These are phyloP conservation scores for Calonectria hawksworthii DNA, from an alignment of 2,329 filamentous ascomycete genomes.

Conservation along the genomic window DNA sequence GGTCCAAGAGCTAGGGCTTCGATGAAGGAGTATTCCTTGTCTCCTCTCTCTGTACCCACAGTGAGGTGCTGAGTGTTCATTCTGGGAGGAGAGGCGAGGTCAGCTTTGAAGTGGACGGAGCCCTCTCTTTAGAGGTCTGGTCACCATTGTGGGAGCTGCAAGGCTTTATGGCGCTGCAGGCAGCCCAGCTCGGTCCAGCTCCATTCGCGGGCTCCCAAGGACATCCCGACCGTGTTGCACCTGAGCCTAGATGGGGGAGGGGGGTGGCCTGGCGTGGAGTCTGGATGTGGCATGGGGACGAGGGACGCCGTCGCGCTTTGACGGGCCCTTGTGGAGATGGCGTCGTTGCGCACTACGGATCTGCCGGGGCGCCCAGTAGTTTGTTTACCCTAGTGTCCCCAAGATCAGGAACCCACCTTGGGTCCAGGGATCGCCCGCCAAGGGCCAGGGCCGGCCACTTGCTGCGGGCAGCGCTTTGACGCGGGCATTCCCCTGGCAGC, in stretches of 20 bases:
- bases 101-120: constrained; percentile 30
- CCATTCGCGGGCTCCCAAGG: neutral
- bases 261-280: neutral
- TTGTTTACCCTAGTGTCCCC: constrained; percentile 13
- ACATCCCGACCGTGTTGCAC: constrained; percentile 23
- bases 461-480: constrained; percentile 39
- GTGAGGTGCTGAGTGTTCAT: constrained; percentile 41
- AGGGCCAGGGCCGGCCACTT: constrained; percentile 20
- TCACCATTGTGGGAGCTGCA: constrained; percentile 33
- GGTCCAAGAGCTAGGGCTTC: constrained; percentile 48
- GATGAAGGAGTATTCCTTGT: constrained; percentile 50
- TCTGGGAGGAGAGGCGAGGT: constrained; percentile 27
- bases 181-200: constrained; percentile 28
- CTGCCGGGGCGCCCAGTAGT: constrained; percentile 38
- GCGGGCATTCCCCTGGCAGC: constrained; percentile 29
- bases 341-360: constrained; percentile 40
- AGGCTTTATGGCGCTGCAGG: constrained; percentile 44
- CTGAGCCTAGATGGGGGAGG: neutral
- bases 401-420: constrained; percentile 31
- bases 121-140: constrained; percentile 35
- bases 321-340: constrained; percentile 29
- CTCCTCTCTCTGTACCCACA: constrained; percentile 37
- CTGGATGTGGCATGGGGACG: neutral
- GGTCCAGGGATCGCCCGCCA: constrained; percentile 33
- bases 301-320: constrained; percentile 28